These are phyloP conservation scores for Zanthoxylum bungeanum DNA, from an alignment of 345 rosid species.

Conservation along the genomic window DNA sequence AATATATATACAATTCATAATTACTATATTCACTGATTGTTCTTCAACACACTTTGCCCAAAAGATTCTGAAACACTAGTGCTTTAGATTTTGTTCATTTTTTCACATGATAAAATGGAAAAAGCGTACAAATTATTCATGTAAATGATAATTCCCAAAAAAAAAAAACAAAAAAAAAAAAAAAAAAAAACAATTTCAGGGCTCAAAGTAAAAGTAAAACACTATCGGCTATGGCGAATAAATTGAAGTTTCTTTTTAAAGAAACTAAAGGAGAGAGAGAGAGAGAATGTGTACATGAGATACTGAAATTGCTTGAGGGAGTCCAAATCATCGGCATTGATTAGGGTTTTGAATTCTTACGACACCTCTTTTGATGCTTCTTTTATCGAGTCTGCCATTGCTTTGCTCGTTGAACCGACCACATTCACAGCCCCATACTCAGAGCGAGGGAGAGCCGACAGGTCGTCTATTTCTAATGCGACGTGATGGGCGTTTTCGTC, in stretches of 20 bases:
- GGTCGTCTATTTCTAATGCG: background rate
- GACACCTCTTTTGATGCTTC: constrained; percentile 68
- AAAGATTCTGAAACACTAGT: too few relatives aligned
- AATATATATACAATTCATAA: too few relatives aligned
- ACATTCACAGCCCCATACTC: too few relatives aligned
- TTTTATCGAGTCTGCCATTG: constrained; percentile 32
- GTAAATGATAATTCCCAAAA: too few relatives aligned
- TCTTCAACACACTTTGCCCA: too few relatives aligned
- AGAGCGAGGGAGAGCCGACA: background rate
- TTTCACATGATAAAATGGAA: too few relatives aligned
- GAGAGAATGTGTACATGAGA: constrained; percentile 50
- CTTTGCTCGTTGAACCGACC: background rate
- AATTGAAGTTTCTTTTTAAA: background rate
- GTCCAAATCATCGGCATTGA: constrained; percentile 47
- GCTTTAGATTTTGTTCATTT: too few relatives aligned
- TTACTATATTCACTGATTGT: too few relatives aligned
- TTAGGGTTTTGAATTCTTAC: constrained; percentile 72
- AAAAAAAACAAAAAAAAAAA: too few relatives aligned
- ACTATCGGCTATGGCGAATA: background rate
- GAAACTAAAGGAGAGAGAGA: constrained; percentile 12
- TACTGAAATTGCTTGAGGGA: constrained; percentile 72
- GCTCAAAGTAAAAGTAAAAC: background rate
- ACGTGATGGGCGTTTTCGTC: background rate
- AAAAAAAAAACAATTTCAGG: background rate
- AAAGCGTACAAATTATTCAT: too few relatives aligned